Evolutionary conservation across 768 basidiomycete genomes (phyloP), one percentile per base, ranked within the genome.

Genomic region (Polyporus arcularius): DNA sequence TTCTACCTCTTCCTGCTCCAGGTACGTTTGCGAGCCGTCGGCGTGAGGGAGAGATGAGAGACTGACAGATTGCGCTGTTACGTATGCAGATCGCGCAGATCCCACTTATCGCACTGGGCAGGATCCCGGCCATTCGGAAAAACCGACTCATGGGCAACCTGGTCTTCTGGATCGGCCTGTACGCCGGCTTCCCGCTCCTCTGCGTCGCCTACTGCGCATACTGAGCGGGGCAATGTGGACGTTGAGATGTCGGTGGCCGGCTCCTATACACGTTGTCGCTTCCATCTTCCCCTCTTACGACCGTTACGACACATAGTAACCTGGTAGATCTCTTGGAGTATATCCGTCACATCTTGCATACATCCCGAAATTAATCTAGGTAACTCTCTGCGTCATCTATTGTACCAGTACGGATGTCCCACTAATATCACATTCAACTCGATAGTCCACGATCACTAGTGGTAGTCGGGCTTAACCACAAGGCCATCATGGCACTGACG

Each of bases 91-190:
- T 97, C 72, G 83, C 88, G 26, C 96, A 98, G 77, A 86, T 99
- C 28, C 96, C 96, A 0, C 79, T 99, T 63, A 98, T 98, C 63
- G 79, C 89, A 5, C 62, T 95, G 38, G 89, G 93, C 21, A 83
- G 92, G 1, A 76, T 90, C 10, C 89, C 94, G 4, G 76, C 80
- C 35, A 85, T 98, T 67, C 89, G 88, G 73, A 80, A 83, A 62
- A 96, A 96, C 76, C 90, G 86, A 67, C 81, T 90, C 4, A 72
- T 96, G 69, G 90, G 90, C 1, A 92, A 92, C 62, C 74, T 94
- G 48, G 85, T 96, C 35, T 98, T 99, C 73, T 99, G 97, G 97
- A 65, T 94, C 21, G 95, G 95, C 3, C 81, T 98, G 28, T 92
- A 90, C 67, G 86, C 87, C 6, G 96, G 96, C 14, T 94, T 98